These are phyloP conservation scores for Pyrus bretschneideri DNA, from an alignment of 306 rosid genomes.

Conservation along the genomic window DNA sequence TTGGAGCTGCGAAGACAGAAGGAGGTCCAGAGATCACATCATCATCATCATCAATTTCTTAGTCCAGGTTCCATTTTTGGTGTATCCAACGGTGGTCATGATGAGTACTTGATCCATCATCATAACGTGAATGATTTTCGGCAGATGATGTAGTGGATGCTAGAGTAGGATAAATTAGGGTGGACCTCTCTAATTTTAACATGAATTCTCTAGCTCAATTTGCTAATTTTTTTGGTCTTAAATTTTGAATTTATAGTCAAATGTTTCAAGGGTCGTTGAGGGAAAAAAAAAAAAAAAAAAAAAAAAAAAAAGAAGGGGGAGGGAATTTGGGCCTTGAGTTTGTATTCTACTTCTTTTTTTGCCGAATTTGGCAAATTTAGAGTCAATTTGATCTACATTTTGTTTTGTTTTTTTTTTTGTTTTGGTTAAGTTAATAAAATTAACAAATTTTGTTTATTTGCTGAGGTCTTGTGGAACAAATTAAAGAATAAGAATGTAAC, in stretches of 20 bases:
- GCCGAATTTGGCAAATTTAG: constrained; percentile 47
- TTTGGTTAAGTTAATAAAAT: background rate
- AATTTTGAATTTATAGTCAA: constrained; percentile 37
- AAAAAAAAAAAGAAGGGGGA: too few species aligned
- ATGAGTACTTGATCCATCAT: constrained; percentile 57
- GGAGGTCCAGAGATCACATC: constrained; percentile 25
- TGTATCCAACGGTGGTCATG: constrained; percentile 75
- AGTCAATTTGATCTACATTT: constrained; percentile 11
- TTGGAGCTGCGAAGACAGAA: constrained; percentile 43
- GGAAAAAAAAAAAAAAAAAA: background rate
- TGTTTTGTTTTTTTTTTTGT: background rate
- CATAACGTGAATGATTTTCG: constrained; percentile 57
- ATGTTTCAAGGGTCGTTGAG: constrained; percentile 1
- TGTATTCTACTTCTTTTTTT: constrained; percentile 22
- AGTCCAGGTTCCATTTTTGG: constrained; percentile 65
- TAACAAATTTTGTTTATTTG: background rate
- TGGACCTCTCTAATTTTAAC: constrained; percentile 21
- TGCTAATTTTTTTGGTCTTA: too few species aligned
- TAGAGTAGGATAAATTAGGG: constrained; percentile 37
- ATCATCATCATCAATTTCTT: constrained; percentile 39
- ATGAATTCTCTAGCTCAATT: background rate
- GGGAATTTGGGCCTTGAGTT: constrained; percentile 18
- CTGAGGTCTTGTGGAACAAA: background rate
- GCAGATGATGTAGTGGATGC: constrained; percentile 51
- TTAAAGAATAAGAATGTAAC: background rate